A percentile compares a stretch with the other conserved stretches of the same genome.
Evolutionary conservation across 1,284 basidiomycete species (phyloP).

Genomic region (Pisolithus thermaeus): DNA sequence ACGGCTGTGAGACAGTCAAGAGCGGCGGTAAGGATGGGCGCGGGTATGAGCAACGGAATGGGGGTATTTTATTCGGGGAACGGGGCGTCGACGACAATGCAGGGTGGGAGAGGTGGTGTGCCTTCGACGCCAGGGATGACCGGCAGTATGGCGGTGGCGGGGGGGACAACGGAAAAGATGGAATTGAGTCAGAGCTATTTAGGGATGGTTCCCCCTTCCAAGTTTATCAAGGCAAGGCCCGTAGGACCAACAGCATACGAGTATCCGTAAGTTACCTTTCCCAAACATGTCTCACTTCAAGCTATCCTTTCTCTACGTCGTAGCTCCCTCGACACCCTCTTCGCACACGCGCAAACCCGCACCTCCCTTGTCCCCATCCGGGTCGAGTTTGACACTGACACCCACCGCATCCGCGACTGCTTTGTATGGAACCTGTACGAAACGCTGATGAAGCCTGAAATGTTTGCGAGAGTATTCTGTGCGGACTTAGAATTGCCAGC

Average conservation of each 20-base stretch:
- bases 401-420: slow-evolving; percentile 87
- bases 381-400: slow-evolving; percentile 91
- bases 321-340: slow-evolving; percentile 64
- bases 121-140: slow-evolving; percentile 1
- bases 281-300: slow-evolving; percentile 12
- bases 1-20: slow-evolving; percentile 38
- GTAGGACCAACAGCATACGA: slow-evolving; percentile 61
- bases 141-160: slow-evolving; percentile 21
- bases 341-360: slow-evolving; percentile 56
- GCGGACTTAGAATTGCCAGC: slow-evolving; percentile 78
- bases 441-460: slow-evolving; percentile 72
- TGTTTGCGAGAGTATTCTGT: slow-evolving; percentile 84
- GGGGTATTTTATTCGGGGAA: slow-evolving; percentile 29
- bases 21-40: slow-evolving; percentile 27
- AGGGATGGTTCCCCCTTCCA: slow-evolving; percentile 78
- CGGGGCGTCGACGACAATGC: slow-evolving; percentile 26
- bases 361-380: slow-evolving; percentile 85
- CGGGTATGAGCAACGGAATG: slow-evolving; percentile 35
- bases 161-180: slow-evolving; percentile 35
- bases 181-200: slow-evolving; percentile 85
- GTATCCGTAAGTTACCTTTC: slow-evolving; percentile 51
- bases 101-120: too few species aligned
- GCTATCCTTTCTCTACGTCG: background rate
- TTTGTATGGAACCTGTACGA: slow-evolving; percentile 97
- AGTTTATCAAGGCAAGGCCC: slow-evolving; percentile 62